These are phyloP conservation scores for Naganishia antarctica DNA, from an alignment of 768 basidiomycete genomes.

Conservation along the genomic window DNA sequence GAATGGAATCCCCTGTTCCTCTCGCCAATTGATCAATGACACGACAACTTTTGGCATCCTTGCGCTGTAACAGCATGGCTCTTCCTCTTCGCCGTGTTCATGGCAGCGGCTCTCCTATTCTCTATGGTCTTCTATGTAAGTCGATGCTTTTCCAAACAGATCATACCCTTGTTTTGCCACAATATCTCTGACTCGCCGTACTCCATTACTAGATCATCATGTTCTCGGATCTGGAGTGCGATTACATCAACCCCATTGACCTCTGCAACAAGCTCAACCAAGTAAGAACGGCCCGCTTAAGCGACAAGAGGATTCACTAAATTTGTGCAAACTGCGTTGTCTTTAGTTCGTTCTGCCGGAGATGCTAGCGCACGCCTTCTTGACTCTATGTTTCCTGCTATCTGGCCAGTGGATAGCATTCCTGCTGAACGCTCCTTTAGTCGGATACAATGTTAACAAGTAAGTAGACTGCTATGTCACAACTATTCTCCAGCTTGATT, in stretches of 20 bases:
- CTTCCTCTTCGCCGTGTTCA: conserved; percentile 91
- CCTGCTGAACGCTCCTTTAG: conserved; percentile 77
- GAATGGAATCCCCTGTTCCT: no score
- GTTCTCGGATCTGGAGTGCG: conserved; percentile 99
- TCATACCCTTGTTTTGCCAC: background rate
- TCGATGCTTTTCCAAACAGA: conserved; percentile 34
- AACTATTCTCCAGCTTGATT: background rate
- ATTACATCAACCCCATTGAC: conserved; percentile 99
- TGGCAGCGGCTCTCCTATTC: conserved; percentile 90
- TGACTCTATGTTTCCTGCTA: conserved; percentile 83
- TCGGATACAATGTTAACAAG: conserved; percentile 93
- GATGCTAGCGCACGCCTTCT: conserved; percentile 88
- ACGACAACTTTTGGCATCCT: background rate
- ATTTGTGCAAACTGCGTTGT: background rate
- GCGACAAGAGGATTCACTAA: background rate
- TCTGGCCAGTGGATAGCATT: conserved; percentile 94
- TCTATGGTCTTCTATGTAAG: conserved; percentile 99
- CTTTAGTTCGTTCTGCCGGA: conserved; percentile 91
- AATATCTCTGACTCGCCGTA: background rate
- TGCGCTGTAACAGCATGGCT: conserved; percentile 67
- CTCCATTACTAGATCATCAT: conserved; percentile 78
- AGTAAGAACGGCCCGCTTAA: conserved; percentile 53
- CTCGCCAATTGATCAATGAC: background rate
- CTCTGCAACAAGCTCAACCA: conserved; percentile 99
- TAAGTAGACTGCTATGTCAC: conserved; percentile 50